A percentile compares a stretch with the other conserved stretches of the same genome.
Evolutionary conservation across 2,329 filamentous ascomycete species (phyloP).

Genomic region (Trichoderma sp.): DNA sequence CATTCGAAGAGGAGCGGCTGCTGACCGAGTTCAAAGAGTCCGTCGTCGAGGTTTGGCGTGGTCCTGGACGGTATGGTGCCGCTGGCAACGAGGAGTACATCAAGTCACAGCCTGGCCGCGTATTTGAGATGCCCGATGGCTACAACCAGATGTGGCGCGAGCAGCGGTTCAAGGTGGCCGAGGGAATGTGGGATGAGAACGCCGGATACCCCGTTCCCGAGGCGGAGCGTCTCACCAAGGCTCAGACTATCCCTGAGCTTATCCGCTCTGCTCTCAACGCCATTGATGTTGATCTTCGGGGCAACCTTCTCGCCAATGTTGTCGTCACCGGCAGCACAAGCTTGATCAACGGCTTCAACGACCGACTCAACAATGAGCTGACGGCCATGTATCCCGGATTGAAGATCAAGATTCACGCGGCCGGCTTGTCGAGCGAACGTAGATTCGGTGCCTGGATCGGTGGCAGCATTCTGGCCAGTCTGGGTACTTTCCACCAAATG

Average conservation of each 20-base stretch:
- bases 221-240: constrained; percentile 55
- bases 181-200: constrained; percentile 87
- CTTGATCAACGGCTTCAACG: constrained; percentile 86
- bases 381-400: constrained; percentile 77
- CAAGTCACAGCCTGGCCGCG: constrained; percentile 70
- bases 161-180: constrained; percentile 80
- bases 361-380: constrained; percentile 83
- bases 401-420: constrained; percentile 83
- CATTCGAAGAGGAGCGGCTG: constrained; percentile 86
- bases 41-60: constrained; percentile 89
- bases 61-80: constrained; percentile 63
- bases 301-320: constrained; percentile 80
- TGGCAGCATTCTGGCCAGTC: constrained; percentile 88
- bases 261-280: constrained; percentile 73
- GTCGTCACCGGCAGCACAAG: constrained; percentile 88
- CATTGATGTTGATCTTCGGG: constrained; percentile 85
- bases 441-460: constrained; percentile 95
- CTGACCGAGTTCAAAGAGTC: constrained; percentile 97
- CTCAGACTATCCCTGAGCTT: constrained; percentile 79
- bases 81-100: constrained; percentile 75
- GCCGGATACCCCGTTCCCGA: constrained; percentile 59
- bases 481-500: constrained; percentile 99
- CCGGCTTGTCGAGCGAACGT: constrained; percentile 80
- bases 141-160: constrained; percentile 92
- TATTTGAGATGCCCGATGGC: constrained; percentile 96